Conservation (phyloP, 1,284 basidiomycete genomes). For the Moesziomyces sp. region DNA sequence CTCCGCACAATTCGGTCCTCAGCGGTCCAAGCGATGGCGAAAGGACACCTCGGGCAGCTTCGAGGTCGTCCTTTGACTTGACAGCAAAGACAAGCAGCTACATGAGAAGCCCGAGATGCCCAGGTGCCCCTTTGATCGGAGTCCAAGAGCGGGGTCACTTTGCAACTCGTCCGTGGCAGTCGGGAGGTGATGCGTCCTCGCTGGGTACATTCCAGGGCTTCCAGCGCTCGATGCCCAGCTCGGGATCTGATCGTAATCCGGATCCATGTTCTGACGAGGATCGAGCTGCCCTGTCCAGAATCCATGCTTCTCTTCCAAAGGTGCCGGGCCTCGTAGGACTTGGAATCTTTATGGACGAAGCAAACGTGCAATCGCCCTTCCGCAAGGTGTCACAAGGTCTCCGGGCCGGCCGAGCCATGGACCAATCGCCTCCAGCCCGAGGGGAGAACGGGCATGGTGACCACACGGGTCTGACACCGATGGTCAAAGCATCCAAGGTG, state of each 20-base stretch:
- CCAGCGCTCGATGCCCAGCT: not conserved
- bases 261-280: conserved; percentile 1
- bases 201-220: conserved; percentile 15
- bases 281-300: conserved; percentile 13
- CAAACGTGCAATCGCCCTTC: conserved; percentile 27
- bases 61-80: conserved; percentile 16
- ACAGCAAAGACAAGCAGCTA: not conserved
- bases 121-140: conserved; percentile 39
- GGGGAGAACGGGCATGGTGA: not conserved
- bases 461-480: conserved; percentile 42
- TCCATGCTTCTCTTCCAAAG: conserved; percentile 20
- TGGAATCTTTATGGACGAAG: conserved; percentile 31
- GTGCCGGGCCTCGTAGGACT: conserved; percentile 28
- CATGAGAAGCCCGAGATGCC: conserved; percentile 12
- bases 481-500: conserved; percentile 38
- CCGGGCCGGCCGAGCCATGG: not conserved
- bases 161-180: conserved; percentile 18
- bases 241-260: no score
- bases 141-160: conserved; percentile 21
- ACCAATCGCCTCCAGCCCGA: conserved; percentile 1
- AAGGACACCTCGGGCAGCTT: conserved; percentile 21
- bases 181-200: conserved; percentile 2
- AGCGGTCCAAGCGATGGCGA: conserved; percentile 16
- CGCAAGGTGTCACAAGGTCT: conserved; percentile 4
- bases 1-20: not conserved